Conservation (phyloP, 257 asterid species). For the Scutellaria galericulata region DNA sequence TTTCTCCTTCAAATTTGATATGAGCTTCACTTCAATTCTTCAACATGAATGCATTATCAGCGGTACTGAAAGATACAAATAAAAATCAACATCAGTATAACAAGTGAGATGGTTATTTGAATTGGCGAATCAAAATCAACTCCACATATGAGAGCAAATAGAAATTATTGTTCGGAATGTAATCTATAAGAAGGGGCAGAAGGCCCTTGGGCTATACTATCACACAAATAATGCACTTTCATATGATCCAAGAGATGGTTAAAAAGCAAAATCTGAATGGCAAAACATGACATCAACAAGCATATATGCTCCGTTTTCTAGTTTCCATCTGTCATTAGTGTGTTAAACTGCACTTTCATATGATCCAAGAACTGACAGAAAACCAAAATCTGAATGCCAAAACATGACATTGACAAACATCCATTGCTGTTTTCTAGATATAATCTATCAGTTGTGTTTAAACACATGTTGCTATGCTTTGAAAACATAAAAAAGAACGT, state of each 20-base stretch:
- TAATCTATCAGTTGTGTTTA: too few species aligned
- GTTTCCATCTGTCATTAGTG: too few species aligned
- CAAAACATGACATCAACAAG: too few species aligned
- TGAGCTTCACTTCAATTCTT: not conserved
- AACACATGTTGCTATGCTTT: not conserved
- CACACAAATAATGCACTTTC: too few species aligned
- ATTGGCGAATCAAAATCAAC: not conserved
- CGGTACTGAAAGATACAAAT: conserved; percentile 33
- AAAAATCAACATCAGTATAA: not conserved
- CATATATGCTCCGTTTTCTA: too few species aligned
- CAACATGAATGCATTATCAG: conserved; percentile 16
- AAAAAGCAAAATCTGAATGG: too few species aligned
- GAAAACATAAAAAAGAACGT: not conserved
- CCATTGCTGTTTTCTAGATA: not conserved
- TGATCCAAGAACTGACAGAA: not conserved
- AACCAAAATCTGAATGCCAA: not conserved
- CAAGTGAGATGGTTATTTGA: not conserved
- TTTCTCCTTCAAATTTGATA: not conserved
- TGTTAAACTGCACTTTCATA: not conserved
- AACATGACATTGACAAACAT: not conserved
- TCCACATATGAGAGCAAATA: not conserved
- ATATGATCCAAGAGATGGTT: too few species aligned
- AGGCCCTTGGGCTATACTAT: too few species aligned
- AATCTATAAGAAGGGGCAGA: not conserved
- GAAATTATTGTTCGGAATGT: not conserved